phyloP scores from a whole-genome alignment of 768 basidiomycete genomes.

The Russula vinacea region DNA sequence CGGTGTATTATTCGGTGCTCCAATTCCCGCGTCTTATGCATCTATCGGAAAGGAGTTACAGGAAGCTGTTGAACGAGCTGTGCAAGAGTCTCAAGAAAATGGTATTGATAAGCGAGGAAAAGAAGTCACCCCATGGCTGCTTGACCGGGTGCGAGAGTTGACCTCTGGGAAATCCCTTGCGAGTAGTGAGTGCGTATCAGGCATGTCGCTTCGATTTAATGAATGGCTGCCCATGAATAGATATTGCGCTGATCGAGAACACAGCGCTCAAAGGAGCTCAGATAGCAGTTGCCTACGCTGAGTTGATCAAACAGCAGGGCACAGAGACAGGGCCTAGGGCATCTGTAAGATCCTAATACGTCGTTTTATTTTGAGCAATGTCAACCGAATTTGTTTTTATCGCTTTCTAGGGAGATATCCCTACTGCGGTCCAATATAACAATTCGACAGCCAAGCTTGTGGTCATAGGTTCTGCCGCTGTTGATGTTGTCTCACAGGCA shows the following conservation, averaged over 20 bases:
- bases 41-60: constrained; percentile 67
- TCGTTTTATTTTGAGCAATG: neutral
- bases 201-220: neutral
- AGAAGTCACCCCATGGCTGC: constrained; percentile 92
- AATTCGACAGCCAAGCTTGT: constrained; percentile 48
- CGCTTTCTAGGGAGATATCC: constrained; percentile 7
- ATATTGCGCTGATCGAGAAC: constrained; percentile 87
- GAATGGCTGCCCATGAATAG: constrained; percentile 37
- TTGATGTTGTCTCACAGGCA: constrained; percentile 76
- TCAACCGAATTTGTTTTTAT: neutral
- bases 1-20: constrained; percentile 81
- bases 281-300: constrained; percentile 75
- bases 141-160: constrained; percentile 77
- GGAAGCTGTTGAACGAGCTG: constrained; percentile 75
- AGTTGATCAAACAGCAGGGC: constrained; percentile 37
- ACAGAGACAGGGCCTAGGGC: constrained; percentile 2
- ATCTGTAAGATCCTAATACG: constrained; percentile 16
- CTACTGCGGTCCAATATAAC: neutral
- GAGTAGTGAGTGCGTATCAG: constrained; percentile 50
- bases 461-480: constrained; percentile 81
- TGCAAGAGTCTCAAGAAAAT: constrained; percentile 76
- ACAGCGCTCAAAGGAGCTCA: constrained; percentile 76
- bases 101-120: constrained; percentile 81
- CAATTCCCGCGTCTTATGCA: constrained; percentile 80
- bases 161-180: constrained; percentile 70